Conservation (phyloP, 2,329 filamentous ascomycete genomes). For the Epichloe sp. region DNA sequence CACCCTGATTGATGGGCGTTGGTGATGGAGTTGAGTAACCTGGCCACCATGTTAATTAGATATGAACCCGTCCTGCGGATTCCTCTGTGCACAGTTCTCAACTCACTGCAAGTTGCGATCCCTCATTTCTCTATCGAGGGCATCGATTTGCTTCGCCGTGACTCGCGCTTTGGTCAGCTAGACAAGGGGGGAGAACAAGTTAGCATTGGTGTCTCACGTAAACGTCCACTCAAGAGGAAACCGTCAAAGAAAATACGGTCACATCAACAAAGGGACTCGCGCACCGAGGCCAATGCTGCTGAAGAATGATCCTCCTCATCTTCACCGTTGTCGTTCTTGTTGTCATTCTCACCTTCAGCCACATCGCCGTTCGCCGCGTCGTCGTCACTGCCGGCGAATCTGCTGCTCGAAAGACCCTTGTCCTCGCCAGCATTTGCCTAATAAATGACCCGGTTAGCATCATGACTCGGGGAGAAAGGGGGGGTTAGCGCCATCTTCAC, state of each 20-base stretch:
- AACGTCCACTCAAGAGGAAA: slow-evolving; percentile 6
- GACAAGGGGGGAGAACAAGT: slow-evolving; percentile 9
- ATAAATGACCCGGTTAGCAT: slow-evolving; percentile 11
- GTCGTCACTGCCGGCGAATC: slow-evolving; percentile 31
- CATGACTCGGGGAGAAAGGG: not conserved
- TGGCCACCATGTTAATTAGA: slow-evolving; percentile 2
- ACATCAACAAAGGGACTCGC: slow-evolving; percentile 36
- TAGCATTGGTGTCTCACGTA: not conserved
- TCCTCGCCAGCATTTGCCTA: slow-evolving; percentile 33
- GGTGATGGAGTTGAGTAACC: slow-evolving; percentile 14
- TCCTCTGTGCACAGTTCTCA: not conserved
- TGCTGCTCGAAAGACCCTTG: slow-evolving; percentile 41
- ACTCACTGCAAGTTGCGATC: slow-evolving; percentile 37
- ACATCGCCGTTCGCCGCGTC: slow-evolving; percentile 22
- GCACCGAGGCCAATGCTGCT: slow-evolving; percentile 54
- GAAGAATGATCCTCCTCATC: slow-evolving; percentile 47
- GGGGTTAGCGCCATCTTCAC: no score
- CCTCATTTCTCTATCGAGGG: slow-evolving; percentile 43
- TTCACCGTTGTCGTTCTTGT: slow-evolving; percentile 32
- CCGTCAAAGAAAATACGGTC: slow-evolving; percentile 15
- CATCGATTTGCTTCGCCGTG: slow-evolving; percentile 35
- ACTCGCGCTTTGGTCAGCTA: slow-evolving; percentile 33
- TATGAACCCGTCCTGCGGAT: not conserved
- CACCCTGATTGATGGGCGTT: slow-evolving; percentile 8
- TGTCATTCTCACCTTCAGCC: slow-evolving; percentile 45